Base-by-base conservation (phyloP, 1,284 basidiomycete species). In the Thelephora terrestris region DNA sequence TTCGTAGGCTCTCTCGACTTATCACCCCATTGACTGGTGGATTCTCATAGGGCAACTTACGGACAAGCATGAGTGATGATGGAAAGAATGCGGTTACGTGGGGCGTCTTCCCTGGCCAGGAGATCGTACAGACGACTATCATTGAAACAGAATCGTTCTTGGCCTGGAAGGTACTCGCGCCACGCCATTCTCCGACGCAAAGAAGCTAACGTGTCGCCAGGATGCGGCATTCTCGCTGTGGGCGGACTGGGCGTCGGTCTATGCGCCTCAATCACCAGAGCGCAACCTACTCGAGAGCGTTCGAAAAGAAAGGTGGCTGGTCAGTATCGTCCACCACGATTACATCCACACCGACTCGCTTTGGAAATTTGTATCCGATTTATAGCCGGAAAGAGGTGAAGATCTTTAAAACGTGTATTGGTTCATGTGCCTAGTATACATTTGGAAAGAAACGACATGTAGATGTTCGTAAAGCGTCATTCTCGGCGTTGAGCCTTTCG, bases 141-240 rank as follows among this genome's bases (percentile, higher is more conserved):
- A 98, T 99, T 47, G 96, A 98, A 60, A 77, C 76, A 48, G 82
- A 90, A 53, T 94, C 91, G 6, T 97, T 97, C 71, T 65, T 91
- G 36, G 82, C 89, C 1, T 96, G 92, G 92, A 94, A 92, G 81
- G 90, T 87, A 35, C 32, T 70, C 57, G 29, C 16, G 35, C 16
- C 40, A 35, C 16, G 20, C 21, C 25, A 14, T 18, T 10, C 4
- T 34, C 17, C 17, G n/a, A 32, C 7, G 46, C 24, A 3, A 12
- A 21, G 40, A 18, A 34, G 29, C 18, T 46, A 16, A 43, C 46
- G 36, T 40, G 14, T 44, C 6, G 36, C 5, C 60, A 95, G 91
- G 91, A 96, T 37, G 96, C 99, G 65, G 95, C 93, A 1, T 99
- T 97, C 62, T 86, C 83, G 7, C 95, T 96, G 54, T 99, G 95